phyloP scores from a whole-genome alignment of 192 early-diverging fungal genomes.

The Linnemannia elongata region DNA sequence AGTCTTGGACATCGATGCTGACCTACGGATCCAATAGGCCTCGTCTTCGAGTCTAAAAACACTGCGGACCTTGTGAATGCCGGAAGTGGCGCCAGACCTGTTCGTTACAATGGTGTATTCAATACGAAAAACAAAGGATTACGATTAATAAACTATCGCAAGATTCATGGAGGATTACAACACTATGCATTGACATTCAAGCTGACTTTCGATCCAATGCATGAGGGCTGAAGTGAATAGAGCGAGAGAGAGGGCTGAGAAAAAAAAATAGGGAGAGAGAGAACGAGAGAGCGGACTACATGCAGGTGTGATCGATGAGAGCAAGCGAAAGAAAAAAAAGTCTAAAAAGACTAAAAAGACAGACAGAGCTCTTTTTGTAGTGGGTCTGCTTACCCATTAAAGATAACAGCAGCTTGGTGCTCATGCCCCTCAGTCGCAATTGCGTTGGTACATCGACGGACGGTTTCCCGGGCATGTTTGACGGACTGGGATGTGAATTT shows the following conservation, averaged over 20 bases:
- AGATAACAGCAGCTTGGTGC: conserved; percentile 32
- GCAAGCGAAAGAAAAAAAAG: background rate
- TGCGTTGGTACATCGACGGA: conserved; percentile 34
- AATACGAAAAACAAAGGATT: background rate
- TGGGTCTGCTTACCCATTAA: conserved; percentile 28
- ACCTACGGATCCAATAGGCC: conserved; percentile 40
- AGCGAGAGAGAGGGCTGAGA: background rate
- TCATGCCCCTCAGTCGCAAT: conserved; percentile 27
- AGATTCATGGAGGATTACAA: background rate
- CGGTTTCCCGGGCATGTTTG: conserved; percentile 24
- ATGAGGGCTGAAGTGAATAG: background rate
- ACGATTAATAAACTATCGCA: background rate
- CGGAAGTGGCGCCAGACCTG: conserved; percentile 41
- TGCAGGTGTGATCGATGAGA: background rate
- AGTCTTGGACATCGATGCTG: background rate
- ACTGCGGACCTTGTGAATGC: conserved; percentile 39
- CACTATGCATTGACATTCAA: background rate
- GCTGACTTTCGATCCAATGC: background rate
- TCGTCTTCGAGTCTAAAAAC: conserved; percentile 40
- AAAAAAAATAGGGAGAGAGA: too few species aligned
- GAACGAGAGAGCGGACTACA: background rate
- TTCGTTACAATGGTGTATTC: background rate
- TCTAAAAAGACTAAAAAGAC: background rate
- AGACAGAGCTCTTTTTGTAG: background rate
- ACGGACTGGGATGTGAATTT: conserved; percentile 31